These are phyloP conservation scores for Aplosporella prunicola DNA, from an alignment of 2,329 filamentous ascomycete genomes.

Conservation along the genomic window DNA sequence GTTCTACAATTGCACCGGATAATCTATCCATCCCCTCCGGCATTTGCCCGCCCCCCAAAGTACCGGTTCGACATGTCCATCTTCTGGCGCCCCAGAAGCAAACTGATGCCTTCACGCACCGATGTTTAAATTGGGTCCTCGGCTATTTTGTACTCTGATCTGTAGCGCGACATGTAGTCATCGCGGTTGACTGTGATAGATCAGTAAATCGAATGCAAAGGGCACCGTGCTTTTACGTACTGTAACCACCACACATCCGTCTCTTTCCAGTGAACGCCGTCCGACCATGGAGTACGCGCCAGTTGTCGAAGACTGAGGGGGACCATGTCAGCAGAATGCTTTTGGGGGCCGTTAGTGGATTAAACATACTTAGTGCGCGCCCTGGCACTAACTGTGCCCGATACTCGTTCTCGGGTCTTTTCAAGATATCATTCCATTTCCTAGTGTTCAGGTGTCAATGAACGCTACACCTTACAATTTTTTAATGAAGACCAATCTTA, in stretches of 20 bases:
- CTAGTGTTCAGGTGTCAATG: slow-evolving; percentile 21
- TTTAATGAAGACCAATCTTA: slow-evolving; percentile 11
- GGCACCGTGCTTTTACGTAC: no score
- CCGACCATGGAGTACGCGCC: slow-evolving; percentile 84
- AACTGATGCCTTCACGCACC: no score
- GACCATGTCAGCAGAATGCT: no score
- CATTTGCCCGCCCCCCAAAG: no score
- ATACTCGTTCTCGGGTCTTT: slow-evolving; percentile 56
- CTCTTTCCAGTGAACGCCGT: slow-evolving; percentile 73
- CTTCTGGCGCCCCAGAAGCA: no score
- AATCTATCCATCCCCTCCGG: no score
- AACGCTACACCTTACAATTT: neutral
- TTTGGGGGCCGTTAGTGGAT: neutral
- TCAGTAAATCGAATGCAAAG: neutral
- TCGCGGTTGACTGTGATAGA: slow-evolving; percentile 14
- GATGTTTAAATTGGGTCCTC: no score
- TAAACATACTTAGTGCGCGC: slow-evolving; percentile 57
- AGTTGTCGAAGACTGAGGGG: slow-evolving; percentile 98
- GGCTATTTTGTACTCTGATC: no score
- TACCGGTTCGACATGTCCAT: no score
- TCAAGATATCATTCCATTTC: slow-evolving; percentile 63
- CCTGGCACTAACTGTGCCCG: slow-evolving; percentile 78
- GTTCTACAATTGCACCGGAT: no score
- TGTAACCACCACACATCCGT: slow-evolving; percentile 84
- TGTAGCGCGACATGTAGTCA: slow-evolving; percentile 15